A percentile compares a stretch with the other conserved stretches of the same genome.
These are phyloP conservation scores for Populus trichocarpa DNA, from an alignment of 441 rosid genomes.

Conservation along the genomic window DNA sequence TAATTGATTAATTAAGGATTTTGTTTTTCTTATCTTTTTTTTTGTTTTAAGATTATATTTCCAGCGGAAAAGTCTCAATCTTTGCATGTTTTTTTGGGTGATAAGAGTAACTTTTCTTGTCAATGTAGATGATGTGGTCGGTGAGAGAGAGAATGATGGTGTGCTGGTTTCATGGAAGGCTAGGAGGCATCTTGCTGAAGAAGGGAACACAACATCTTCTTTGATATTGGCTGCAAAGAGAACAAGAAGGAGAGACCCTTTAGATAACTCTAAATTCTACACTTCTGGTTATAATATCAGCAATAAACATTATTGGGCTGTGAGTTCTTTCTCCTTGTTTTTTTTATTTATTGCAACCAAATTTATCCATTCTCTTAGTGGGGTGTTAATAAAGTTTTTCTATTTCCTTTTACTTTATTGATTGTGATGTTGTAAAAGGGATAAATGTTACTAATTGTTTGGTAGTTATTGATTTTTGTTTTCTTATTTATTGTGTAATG, in stretches of 20 bases:
- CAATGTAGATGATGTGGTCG: constrained; percentile 8
- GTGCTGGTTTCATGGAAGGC: constrained; percentile 33
- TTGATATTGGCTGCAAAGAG: constrained; percentile 67
- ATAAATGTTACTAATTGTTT: not conserved
- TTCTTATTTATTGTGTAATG: not conserved
- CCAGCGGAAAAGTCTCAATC: too few relatives aligned
- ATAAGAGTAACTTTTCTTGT: not conserved
- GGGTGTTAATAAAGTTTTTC: not conserved
- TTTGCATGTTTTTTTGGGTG: not conserved
- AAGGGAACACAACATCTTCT: constrained; percentile 39
- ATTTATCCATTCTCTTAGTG: not conserved
- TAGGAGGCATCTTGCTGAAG: constrained; percentile 45
- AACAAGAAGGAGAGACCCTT: constrained; percentile 72
- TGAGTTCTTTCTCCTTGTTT: constrained; percentile 34
- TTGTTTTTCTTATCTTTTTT: too few relatives aligned
- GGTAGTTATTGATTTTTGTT: not conserved
- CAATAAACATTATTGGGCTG: constrained; percentile 71
- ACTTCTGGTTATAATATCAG: constrained; percentile 88
- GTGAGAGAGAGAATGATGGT: constrained; percentile 20
- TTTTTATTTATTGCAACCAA: not conserved
- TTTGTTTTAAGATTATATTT: too few relatives aligned
- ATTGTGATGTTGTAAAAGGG: not conserved
- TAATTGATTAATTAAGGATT: not conserved
- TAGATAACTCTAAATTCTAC: constrained; percentile 45
- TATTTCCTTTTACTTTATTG: too few relatives aligned